Conservation (phyloP, 2,329 filamentous ascomycete genomes). For the Cercospora berteroae region DNA sequence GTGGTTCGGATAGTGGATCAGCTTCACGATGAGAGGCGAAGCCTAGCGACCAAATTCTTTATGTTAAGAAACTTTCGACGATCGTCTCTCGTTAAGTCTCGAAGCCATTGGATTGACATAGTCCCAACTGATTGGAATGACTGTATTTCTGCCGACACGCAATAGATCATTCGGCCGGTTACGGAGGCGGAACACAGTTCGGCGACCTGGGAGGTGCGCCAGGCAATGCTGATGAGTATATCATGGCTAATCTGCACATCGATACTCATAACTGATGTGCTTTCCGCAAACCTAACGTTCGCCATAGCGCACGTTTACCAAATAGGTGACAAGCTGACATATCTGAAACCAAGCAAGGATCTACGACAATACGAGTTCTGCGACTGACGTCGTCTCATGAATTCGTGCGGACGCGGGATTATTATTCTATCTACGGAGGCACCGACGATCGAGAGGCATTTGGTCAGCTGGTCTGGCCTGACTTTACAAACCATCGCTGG, state of each 20-base stretch:
- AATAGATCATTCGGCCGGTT: background rate
- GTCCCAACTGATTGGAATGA: background rate
- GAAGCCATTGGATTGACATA: background rate
- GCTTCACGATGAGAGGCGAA: background rate
- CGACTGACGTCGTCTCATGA: background rate
- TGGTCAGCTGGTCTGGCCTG: background rate
- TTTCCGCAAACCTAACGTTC: background rate
- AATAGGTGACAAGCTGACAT: background rate
- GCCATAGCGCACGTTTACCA: background rate
- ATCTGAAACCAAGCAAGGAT: background rate
- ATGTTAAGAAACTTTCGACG: background rate
- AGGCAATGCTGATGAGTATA: background rate
- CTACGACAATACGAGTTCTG: background rate
- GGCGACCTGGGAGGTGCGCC: background rate
- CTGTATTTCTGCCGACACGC: background rate
- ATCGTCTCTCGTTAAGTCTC: background rate
- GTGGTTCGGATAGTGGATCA: background rate
- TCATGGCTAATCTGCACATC: background rate
- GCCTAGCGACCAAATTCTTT: background rate
- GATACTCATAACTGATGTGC: background rate
- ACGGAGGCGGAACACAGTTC: background rate
- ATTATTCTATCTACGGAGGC: background rate
- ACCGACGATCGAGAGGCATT: background rate
- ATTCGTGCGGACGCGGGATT: background rate
- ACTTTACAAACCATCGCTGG: background rate